These are phyloP conservation scores for Tolypocladium pustulatum DNA, from an alignment of 2,329 filamentous ascomycete species.

Conservation along the genomic window DNA sequence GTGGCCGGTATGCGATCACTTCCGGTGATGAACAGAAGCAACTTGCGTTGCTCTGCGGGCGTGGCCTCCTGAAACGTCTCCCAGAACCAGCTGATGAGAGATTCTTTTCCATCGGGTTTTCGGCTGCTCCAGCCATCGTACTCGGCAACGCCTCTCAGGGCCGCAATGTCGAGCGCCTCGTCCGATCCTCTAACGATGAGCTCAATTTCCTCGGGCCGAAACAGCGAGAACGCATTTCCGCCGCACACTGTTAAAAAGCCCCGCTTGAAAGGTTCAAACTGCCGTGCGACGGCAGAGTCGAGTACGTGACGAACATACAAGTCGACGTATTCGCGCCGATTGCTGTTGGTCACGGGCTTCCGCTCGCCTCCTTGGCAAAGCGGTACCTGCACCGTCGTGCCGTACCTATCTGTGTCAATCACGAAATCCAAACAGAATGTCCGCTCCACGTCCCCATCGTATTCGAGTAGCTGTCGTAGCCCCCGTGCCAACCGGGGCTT, in stretches of 20 bases:
- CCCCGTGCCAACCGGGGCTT: slow-evolving; percentile 66
- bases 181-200: slow-evolving; percentile 77
- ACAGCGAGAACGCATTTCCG: slow-evolving; percentile 77
- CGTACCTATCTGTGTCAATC: slow-evolving; percentile 67
- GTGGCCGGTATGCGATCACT: slow-evolving; percentile 85
- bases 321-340: slow-evolving; percentile 78
- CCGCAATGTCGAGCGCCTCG: slow-evolving; percentile 67
- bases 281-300: slow-evolving; percentile 64
- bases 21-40: slow-evolving; percentile 80
- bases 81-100: slow-evolving; percentile 81
- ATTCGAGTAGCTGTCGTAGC: slow-evolving; percentile 67
- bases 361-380: slow-evolving; percentile 66
- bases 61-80: slow-evolving; percentile 59
- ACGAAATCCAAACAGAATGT: slow-evolving; percentile 79
- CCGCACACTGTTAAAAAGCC: slow-evolving; percentile 90
- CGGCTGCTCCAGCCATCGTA: slow-evolving; percentile 69
- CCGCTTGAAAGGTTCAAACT: slow-evolving; percentile 89
- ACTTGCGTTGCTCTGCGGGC: slow-evolving; percentile 60
- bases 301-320: slow-evolving; percentile 73
- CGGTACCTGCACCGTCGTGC: slow-evolving; percentile 52
- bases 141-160: slow-evolving; percentile 63
- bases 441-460: slow-evolving; percentile 70
- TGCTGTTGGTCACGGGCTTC: slow-evolving; percentile 70
- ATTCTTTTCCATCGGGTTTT: slow-evolving; percentile 48
- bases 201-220: slow-evolving; percentile 86